Evolutionary conservation across 805 yeast genomes (phyloP), one percentile per base, ranked within the genome.

Genomic region (Metschnikowia peoriensis): DNA sequence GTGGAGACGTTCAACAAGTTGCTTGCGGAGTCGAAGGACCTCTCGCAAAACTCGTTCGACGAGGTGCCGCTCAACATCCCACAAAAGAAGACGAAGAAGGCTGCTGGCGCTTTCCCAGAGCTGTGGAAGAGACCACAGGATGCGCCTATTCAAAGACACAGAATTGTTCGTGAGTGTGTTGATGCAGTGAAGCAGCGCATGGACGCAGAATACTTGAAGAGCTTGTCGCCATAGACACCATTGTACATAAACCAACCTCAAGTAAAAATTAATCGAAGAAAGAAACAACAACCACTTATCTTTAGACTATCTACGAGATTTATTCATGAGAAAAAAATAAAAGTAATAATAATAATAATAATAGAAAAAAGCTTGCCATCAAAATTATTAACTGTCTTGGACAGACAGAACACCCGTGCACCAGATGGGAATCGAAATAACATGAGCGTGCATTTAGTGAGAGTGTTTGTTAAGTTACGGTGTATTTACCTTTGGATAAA

Each of bases 21-120:
- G 46, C 63, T 92, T 29, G 66, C 66, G 28, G 92, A 84, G 61
- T 75, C 96, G 7, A 87, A 83, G 62, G 86, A 82, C 47, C 64
- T 78, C 43, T 61, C 70, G n/a, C 88, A 86, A 51, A 80, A 80
- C 53, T 56, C 60, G n/a, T 88, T 89, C 60, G 76, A 78, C 41
- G 96, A 89, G 62, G 73, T 93, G 34, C 97, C 97, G 34, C 69
- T 93, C 46, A 96, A 92, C 67, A 82, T 77, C 28, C 83, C 96
- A 67, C 90, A 86, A 64, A 78, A 80, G 48, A 82, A 76, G 62
- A 63, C 72, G 28, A 69, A 71, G 60, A 77, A 62, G 69, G 67
- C 66, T 48, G 71, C 70, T 7, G 66, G 64, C 29, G 60, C 70
- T 50, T 91, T 89, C 76, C 97, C 98, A 14, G 83, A 83, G 57